Evolutionary conservation across 2,329 filamentous ascomycete species (phyloP).

Genomic region (Venturia carpophila): DNA sequence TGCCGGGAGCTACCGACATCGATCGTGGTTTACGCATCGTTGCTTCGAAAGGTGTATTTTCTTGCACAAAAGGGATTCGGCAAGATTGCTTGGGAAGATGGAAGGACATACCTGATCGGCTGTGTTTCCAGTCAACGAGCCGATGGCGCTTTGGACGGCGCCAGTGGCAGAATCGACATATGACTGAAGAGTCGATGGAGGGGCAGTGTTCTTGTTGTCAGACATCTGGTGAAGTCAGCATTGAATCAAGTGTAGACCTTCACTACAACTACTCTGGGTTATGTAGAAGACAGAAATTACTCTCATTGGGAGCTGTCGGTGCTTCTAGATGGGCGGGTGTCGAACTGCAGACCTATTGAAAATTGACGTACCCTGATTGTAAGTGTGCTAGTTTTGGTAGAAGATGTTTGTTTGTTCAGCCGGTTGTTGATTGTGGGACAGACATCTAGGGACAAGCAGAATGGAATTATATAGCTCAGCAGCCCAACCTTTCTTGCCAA

Average conservation of each 20-base stretch:
- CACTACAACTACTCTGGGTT: not conserved
- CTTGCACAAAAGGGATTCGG: not conserved
- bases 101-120: slow-evolving; percentile 39
- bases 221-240: slow-evolving; percentile 34
- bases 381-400: no score
- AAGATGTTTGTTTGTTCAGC: no score
- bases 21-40: not conserved
- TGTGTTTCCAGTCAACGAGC: slow-evolving; percentile 63
- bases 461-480: not conserved
- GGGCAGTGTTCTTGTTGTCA: slow-evolving; percentile 39
- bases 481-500: not conserved
- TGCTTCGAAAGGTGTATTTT: not conserved
- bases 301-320: not conserved
- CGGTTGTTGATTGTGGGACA: not conserved
- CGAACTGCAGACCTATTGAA: not conserved
- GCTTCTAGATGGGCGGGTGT: not conserved
- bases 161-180: slow-evolving; percentile 57
- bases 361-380: no score
- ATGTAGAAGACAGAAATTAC: not conserved
- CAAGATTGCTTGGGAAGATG: not conserved
- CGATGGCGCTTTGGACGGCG: slow-evolving; percentile 62
- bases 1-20: not conserved
- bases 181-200: slow-evolving; percentile 68
- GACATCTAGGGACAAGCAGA: not conserved
- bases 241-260: no score